A percentile compares a stretch with the other conserved stretches of the same genome.
phyloP scores from a whole-genome alignment of 2,329 filamentous ascomycete species.

The Pseudogymnoascus verrucosus region DNA sequence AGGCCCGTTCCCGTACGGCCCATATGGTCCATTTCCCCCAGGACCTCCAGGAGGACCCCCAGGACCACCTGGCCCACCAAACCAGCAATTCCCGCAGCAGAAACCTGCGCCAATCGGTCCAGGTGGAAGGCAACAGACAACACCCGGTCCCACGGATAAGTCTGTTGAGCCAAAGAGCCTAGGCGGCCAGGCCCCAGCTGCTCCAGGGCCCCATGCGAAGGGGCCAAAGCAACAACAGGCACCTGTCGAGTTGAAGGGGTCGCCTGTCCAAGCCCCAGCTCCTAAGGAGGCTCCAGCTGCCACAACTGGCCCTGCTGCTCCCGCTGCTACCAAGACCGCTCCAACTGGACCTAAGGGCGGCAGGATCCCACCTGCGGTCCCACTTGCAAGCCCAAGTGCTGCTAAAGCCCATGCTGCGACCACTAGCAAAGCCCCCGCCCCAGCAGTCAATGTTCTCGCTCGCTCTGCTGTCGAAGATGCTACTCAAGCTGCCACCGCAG shows the following conservation, averaged over 20 bases:
- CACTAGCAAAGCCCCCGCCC: constrained; percentile 3
- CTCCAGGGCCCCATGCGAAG: constrained; percentile 30
- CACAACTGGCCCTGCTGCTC: constrained; percentile 11
- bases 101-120: constrained; percentile 46
- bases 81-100: constrained; percentile 26
- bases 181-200: constrained; percentile 33
- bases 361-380: constrained; percentile 58
- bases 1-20: constrained; percentile 41
- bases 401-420: constrained; percentile 31
- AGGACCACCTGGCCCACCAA: constrained; percentile 2
- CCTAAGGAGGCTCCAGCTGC: constrained; percentile 10
- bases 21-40: constrained; percentile 53
- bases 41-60: constrained; percentile 32
- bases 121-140: constrained; percentile 36
- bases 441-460: constrained; percentile 15
- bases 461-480: constrained; percentile 51
- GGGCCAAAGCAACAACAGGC: constrained; percentile 60
- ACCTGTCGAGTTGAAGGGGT: constrained; percentile 43
- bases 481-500: constrained; percentile 66
- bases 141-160: constrained; percentile 37
- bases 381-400: constrained; percentile 44
- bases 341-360: constrained; percentile 36
- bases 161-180: constrained; percentile 46
- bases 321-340: constrained; percentile 19
- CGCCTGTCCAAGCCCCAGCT: constrained; percentile 26